phyloP scores from a whole-genome alignment of 768 basidiomycete species.

The Rhizopogon vulgaris region DNA sequence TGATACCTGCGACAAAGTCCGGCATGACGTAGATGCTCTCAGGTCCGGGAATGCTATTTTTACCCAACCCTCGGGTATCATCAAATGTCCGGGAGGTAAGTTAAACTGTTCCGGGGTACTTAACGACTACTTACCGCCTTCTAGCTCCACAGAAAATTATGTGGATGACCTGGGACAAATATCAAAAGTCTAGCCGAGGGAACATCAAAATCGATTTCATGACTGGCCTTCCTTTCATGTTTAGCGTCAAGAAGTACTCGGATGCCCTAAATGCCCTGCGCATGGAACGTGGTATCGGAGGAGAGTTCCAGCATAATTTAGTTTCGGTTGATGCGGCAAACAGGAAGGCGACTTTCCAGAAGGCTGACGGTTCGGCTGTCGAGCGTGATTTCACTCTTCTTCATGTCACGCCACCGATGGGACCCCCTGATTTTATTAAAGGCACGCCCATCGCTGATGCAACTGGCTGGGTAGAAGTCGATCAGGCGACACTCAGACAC shows the following conservation, averaged over 20 bases:
- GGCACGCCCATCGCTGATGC: conserved; percentile 71
- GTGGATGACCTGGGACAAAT: conserved; percentile 95
- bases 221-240: conserved; percentile 94
- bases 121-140: conserved; percentile 2
- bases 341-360: conserved; percentile 82
- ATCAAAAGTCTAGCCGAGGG: conserved; percentile 50
- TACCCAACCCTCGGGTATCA: conserved; percentile 86
- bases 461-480: conserved; percentile 86
- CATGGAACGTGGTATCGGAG: conserved; percentile 73
- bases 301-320: conserved; percentile 78
- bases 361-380: conserved; percentile 58
- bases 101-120: neutral
- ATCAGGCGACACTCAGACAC: conserved; percentile 76
- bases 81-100: conserved; percentile 91
- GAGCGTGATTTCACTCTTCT: conserved; percentile 76
- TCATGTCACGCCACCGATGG: conserved; percentile 91
- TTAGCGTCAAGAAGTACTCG: conserved; percentile 93
- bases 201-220: conserved; percentile 71
- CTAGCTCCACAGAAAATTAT: conserved; percentile 86
- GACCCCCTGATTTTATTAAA: conserved; percentile 77
- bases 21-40: conserved; percentile 74
- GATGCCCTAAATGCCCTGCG: conserved; percentile 79
- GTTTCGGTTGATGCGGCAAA: conserved; percentile 63
- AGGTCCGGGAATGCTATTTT: conserved; percentile 83
- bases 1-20: conserved; percentile 84